These are phyloP conservation scores for Halocafeteria seosinensis DNA, from an alignment of 108 stramenopile species.

Conservation along the genomic window DNA sequence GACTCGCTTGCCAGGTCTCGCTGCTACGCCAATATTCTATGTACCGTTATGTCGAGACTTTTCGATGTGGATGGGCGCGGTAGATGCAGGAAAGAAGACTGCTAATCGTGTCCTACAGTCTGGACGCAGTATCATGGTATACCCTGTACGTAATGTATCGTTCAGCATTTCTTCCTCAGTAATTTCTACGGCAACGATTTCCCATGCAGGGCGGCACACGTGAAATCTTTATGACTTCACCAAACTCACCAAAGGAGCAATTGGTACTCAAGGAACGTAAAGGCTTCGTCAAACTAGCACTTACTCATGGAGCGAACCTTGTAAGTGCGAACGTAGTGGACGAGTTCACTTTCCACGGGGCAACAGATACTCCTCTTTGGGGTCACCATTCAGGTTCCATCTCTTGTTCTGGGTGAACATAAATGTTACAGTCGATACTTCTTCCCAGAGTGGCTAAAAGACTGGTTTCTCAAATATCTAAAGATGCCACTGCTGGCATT, in stretches of 20 bases:
- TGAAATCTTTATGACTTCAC: conserved; percentile 4
- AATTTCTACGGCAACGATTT: no score
- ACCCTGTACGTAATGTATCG: no score
- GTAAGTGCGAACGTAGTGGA: no score
- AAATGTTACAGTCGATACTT: neutral
- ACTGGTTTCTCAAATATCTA: neutral
- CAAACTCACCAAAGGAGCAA: neutral
- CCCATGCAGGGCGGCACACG: neutral
- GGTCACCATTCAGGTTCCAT: no score
- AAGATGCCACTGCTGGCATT: neutral
- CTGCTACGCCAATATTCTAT: neutral
- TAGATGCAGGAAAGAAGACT: conserved; percentile 3
- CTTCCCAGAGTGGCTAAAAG: neutral
- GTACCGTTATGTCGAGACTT: neutral
- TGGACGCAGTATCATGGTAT: neutral
- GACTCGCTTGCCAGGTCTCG: no score
- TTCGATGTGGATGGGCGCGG: conserved; percentile 1
- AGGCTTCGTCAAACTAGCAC: conserved; percentile 9
- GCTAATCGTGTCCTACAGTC: neutral
- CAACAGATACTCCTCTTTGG: no score
- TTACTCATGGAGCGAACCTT: neutral
- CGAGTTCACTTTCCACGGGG: no score
- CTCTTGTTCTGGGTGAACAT: conserved; percentile 1
- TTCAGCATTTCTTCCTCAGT: no score
- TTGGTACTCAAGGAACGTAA: conserved; percentile 5